Conservation (phyloP, 2,329 filamentous ascomycete genomes). For the Tolypocladium amazonense region DNA sequence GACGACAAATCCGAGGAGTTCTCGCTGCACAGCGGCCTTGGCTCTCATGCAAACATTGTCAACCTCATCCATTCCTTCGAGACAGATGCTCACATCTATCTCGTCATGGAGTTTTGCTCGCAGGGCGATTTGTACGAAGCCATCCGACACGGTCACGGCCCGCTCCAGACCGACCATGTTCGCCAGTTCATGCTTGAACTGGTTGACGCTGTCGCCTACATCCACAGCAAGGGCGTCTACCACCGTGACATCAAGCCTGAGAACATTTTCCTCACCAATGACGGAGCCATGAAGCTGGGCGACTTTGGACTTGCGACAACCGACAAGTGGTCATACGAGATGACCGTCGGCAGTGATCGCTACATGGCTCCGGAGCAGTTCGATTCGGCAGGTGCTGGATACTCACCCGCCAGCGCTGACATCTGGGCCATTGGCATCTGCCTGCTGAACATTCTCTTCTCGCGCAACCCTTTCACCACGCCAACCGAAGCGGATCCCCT, state of each 20-base stretch:
- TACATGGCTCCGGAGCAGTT: slow-evolving; percentile 99
- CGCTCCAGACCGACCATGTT: slow-evolving; percentile 90
- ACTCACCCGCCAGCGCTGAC: slow-evolving; percentile 87
- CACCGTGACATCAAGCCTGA: slow-evolving; percentile 99
- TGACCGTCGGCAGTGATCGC: slow-evolving; percentile 89
- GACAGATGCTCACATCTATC: slow-evolving; percentile 78
- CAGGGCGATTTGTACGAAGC: slow-evolving; percentile 97
- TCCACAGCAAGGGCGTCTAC: slow-evolving; percentile 84
- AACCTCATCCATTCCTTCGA: slow-evolving; percentile 87
- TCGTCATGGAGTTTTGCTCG: slow-evolving; percentile 90
- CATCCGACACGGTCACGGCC: slow-evolving; percentile 79
- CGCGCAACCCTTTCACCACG: slow-evolving; percentile 87
- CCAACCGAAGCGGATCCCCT: slow-evolving; percentile 85
- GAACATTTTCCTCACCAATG: slow-evolving; percentile 89
- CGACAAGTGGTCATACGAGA: slow-evolving; percentile 83
- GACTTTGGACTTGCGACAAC: slow-evolving; percentile 91
- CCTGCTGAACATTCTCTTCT: slow-evolving; percentile 91
- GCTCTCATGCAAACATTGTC: slow-evolving; percentile 81
- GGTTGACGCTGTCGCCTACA: slow-evolving; percentile 77
- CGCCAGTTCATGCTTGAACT: slow-evolving; percentile 96
- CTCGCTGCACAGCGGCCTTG: slow-evolving; percentile 68
- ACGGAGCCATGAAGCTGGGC: slow-evolving; percentile 87
- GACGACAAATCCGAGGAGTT: slow-evolving; percentile 79
- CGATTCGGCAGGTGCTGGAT: slow-evolving; percentile 76
- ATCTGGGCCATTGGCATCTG: slow-evolving; percentile 97